Evolutionary conservation across 139 green algal species (phyloP), one percentile per base, ranked within the genome.

Genomic region (Gonium pectorale): DNA sequence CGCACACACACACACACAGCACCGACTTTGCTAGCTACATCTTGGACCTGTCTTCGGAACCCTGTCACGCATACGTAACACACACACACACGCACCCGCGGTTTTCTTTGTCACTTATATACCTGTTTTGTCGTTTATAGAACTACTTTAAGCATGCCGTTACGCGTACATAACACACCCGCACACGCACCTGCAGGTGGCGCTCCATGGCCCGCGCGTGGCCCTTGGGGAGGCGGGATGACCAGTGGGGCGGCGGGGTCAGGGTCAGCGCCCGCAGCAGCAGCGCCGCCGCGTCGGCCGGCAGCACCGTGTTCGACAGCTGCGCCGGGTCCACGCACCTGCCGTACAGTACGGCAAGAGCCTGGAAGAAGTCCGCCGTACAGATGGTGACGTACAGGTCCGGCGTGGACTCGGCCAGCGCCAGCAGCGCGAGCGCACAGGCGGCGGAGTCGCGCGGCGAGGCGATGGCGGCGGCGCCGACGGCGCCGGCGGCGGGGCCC

Each of bases 381-480:
- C 59, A 44, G 5, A 84, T 44, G 37, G 78, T 46, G 7, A 37
- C 24, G 78, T 74, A 67, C n/a, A 84, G 62, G 33, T 69, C 62
- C 7, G 63, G 62, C 27, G 63, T 75, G 24, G 22, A 8, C 15
- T 67, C 40, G 11, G 62, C 44, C 33, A 84, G 78, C 44, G 43
- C 66, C 63, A 84, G 46, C 24, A 84, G 63, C 63, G 78, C 78
- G 33, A 84, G 35, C 22, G 67, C 78, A 44, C 78, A 84, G 33
- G 64, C 78, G 35, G 78, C 78, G 19, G 52, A 29, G 60, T 84
- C 78, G 44, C 78, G 78, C 17, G 38, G 59, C 17, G 59, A 63
- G 37, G 43, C 31, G 40, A 41, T 15, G 37, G 44, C 46, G 71
- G 15, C 54, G 33, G 24, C 35, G 37, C 38, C 52, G 52, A 17